Base-by-base conservation (phyloP, 805 yeast species). In the Kodamaea jinghongensis region DNA sequence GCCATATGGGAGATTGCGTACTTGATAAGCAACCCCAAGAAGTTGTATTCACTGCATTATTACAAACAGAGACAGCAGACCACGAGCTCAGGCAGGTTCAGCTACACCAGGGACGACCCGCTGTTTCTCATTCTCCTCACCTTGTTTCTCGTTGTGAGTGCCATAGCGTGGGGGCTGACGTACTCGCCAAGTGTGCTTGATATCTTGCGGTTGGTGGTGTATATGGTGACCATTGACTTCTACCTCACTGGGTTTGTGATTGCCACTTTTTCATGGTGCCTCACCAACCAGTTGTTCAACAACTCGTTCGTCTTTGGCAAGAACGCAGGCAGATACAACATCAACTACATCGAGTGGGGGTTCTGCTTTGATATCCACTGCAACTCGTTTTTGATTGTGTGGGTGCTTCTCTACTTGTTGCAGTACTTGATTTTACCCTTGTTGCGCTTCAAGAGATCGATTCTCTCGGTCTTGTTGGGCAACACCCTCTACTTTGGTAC, bases 351-450 rank as follows among this genome's bases (percentile, higher is more conserved):
- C 39, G 96, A 90, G 57, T 90, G 96, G 96, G 89, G 91, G 1
- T 89, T 87, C 58, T 88, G 96, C 65, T 90, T 90, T 57, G 97
- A 89, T 54, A 82, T 89, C 17, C 97, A 90, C 63, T 87, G 96
- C 67, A 90, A 90, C 60, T 77, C 96, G n/a, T 88, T 85, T 56
- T 64, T 88, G 46, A 69, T 83, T 11, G 80, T 88, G 31, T 87
- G 95, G 95, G 72, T 86, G 38, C 61, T 76, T 36, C 67, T 88
- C 27, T 86, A 88, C 58, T 71, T 87, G 46, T 44, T 86, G 22
- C 95, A 88, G 61, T 84, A 86, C 54, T 55, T 87, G 34, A 59
- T 86, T 39, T 65, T 88, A 44, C 96, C 97, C 2, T 54, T 88
- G 12, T 63, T 88, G 29, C 76, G 80, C 37, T 59, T 78, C 52